Evolutionary conservation across 345 rosid genomes (phyloP), one percentile per base, ranked within the genome.

Genomic region (Iberis pinnata): DNA sequence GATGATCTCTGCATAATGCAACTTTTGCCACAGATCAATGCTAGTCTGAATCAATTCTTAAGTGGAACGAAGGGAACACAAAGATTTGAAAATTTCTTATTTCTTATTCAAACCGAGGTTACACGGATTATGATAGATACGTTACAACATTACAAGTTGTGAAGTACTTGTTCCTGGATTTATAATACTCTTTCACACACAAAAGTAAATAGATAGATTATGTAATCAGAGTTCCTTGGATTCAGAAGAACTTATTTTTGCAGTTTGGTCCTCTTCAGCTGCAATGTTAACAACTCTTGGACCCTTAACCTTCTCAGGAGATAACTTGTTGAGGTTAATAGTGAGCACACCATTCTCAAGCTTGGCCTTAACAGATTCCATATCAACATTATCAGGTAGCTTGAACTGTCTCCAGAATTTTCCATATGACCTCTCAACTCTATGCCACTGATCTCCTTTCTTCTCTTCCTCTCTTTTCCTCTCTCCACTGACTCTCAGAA

Each of bases 371-470:
- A 80, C 79, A 6, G 79, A 64, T 19, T 89, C 95, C 77, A 84
- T 54, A 43, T 89, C 87, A 1, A 74, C 97, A 38, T 89, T 80
- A 7, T 82, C 95, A 1, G 95, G 95, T 56, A 86, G 49, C 71
- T 65, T 78, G 7, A 89, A 84, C 75, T 75, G 88, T 65, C 97
- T 83, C 89, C 83, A 86, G 56, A 89, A 89, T 61, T 80, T 83
- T 9, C 95, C 97, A 51, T 72, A 65, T 0, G 82, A 84, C 43
- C 94, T 76, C 79, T 89, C 97, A 12, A 77, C 76, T 22, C 94
- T 68, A 44, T 89, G 97, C 94, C 95, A 89, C 10, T 80, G 94
- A 25, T 89, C 88, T 10, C 77, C 94, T 49, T 82, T 76, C 63
- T 68, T 68, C 76, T 80, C 94, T 26, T 78, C 90, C 26, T 86